Percentiles rank a stretch among this genome's conserved stretches.
These are phyloP conservation scores for Penicillium sumatraense DNA, from an alignment of 2,329 filamentous ascomycete genomes.

Conservation along the genomic window DNA sequence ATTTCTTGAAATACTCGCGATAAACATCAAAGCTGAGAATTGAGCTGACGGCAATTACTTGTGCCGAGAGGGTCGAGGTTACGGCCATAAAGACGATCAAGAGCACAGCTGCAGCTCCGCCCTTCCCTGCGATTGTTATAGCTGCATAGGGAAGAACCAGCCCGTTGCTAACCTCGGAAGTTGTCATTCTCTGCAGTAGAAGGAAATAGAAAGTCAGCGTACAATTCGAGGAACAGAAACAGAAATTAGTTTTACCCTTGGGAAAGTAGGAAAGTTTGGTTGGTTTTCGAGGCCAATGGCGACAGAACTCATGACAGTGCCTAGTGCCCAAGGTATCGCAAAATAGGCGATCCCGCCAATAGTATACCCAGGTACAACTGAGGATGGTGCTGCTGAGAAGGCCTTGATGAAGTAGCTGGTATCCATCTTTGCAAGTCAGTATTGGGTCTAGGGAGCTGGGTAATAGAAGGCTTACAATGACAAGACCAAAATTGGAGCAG, in stretches of 20 bases:
- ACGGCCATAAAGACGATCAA: conserved; percentile 50
- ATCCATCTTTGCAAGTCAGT: conserved; percentile 45
- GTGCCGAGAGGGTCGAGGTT: conserved; percentile 56
- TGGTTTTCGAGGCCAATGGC: conserved; percentile 55
- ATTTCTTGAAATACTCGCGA: conserved; percentile 54
- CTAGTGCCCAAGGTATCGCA: conserved; percentile 58
- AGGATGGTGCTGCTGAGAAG: conserved; percentile 53
- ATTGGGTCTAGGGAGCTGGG: background rate
- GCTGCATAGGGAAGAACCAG: conserved; percentile 46
- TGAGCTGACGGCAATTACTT: conserved; percentile 59
- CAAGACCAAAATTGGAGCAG: conserved; percentile 57
- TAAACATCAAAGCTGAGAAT: conserved; percentile 62
- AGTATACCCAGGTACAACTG: conserved; percentile 58
- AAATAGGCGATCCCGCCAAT: conserved; percentile 60
- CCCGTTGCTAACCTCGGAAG: conserved; percentile 41
- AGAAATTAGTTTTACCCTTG: conserved; percentile 37
- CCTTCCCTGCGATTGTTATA: conserved; percentile 44
- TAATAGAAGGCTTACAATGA: conserved; percentile 45
- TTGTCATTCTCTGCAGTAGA: conserved; percentile 41
- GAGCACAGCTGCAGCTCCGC: conserved; percentile 42
- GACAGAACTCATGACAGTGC: conserved; percentile 56
- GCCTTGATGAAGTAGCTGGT: conserved; percentile 60
- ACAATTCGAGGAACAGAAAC: background rate
- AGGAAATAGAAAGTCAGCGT: background rate
- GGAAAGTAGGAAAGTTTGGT: conserved; percentile 59